Conservation (phyloP, 768 basidiomycete species). For the Tylopilus vinaceipallidus region DNA sequence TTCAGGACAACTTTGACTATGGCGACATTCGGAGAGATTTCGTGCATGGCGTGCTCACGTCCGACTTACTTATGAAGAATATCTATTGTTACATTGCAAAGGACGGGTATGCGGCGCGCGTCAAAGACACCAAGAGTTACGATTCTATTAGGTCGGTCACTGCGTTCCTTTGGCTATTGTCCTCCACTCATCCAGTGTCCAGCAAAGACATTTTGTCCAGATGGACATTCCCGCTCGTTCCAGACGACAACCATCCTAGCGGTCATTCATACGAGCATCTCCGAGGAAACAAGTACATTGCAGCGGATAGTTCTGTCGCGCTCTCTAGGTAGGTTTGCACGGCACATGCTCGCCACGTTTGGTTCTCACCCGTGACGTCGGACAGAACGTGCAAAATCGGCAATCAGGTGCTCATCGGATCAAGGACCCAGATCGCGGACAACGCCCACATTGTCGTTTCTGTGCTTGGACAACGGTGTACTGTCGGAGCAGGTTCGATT, state of each 20-base stretch:
- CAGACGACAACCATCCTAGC: slow-evolving; percentile 88
- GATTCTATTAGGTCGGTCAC: slow-evolving; percentile 75
- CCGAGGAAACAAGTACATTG: slow-evolving; percentile 86
- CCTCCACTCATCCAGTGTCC: slow-evolving; percentile 4
- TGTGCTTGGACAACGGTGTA: slow-evolving; percentile 75
- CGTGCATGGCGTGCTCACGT: slow-evolving; percentile 90
- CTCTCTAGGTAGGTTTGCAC: slow-evolving; percentile 68
- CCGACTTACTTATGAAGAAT: slow-evolving; percentile 91
- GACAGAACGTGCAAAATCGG: slow-evolving; percentile 78
- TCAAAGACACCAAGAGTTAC: slow-evolving; percentile 90
- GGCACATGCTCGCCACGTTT: background rate
- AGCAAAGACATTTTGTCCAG: slow-evolving; percentile 92
- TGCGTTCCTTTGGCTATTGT: background rate
- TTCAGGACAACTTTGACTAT: slow-evolving; percentile 99
- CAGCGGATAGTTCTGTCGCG: slow-evolving; percentile 70
- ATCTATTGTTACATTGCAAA: slow-evolving; percentile 89
- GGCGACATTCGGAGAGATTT: slow-evolving; percentile 90
- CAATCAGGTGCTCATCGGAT: slow-evolving; percentile 82
- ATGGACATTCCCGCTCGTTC: slow-evolving; percentile 95
- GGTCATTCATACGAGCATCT: slow-evolving; percentile 82
- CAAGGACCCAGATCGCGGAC: slow-evolving; percentile 64
- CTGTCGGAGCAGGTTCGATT: slow-evolving; percentile 66
- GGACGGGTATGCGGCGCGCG: slow-evolving; percentile 89
- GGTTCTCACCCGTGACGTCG: background rate
- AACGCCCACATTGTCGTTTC: slow-evolving; percentile 66